Percentiles rank a stretch among this genome's conserved stretches.
Conservation (phyloP, 2,329 filamentous ascomycete species). For the Alternaria consortialis region DNA sequence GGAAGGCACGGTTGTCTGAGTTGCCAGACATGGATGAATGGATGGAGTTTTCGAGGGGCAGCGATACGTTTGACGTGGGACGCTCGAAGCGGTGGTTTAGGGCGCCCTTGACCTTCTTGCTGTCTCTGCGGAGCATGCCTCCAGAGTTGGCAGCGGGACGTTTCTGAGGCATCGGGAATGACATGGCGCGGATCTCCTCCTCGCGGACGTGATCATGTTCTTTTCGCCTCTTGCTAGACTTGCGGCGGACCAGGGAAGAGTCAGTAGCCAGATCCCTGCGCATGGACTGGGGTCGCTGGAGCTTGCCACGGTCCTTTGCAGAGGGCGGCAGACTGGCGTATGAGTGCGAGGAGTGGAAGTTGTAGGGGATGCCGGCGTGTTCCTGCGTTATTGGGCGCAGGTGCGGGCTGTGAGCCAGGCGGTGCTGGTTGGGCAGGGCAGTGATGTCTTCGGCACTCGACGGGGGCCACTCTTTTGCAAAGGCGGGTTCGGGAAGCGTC, state of each 20-base stretch:
- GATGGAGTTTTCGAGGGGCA: slow-evolving; percentile 77
- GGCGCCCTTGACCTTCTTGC: slow-evolving; percentile 69
- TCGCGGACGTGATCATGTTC: slow-evolving; percentile 78
- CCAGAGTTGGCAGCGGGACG: slow-evolving; percentile 69
- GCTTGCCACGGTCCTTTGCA: slow-evolving; percentile 54
- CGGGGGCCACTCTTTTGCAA: slow-evolving; percentile 24
- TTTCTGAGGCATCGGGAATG: slow-evolving; percentile 69
- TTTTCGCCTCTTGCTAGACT: slow-evolving; percentile 73
- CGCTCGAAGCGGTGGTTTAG: slow-evolving; percentile 66
- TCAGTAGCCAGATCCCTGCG: slow-evolving; percentile 69
- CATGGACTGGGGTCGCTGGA: slow-evolving; percentile 59
- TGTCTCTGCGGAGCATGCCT: slow-evolving; percentile 70
- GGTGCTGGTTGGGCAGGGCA: slow-evolving; percentile 54
- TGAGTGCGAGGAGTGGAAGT: slow-evolving; percentile 52
- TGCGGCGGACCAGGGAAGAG: slow-evolving; percentile 68
- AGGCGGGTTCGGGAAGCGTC: slow-evolving; percentile 25
- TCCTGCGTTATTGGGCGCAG: slow-evolving; percentile 56
- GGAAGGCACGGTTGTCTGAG: slow-evolving; percentile 79
- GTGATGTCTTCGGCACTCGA: slow-evolving; percentile 58
- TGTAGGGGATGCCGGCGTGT: slow-evolving; percentile 55
- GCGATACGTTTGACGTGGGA: slow-evolving; percentile 75
- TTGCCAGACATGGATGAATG: slow-evolving; percentile 79
- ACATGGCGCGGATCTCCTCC: slow-evolving; percentile 88
- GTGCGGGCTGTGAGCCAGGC: slow-evolving; percentile 58
- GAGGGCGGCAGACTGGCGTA: slow-evolving; percentile 46